Conservation (phyloP, 305 asterid genomes). For the Withania somnifera region DNA sequence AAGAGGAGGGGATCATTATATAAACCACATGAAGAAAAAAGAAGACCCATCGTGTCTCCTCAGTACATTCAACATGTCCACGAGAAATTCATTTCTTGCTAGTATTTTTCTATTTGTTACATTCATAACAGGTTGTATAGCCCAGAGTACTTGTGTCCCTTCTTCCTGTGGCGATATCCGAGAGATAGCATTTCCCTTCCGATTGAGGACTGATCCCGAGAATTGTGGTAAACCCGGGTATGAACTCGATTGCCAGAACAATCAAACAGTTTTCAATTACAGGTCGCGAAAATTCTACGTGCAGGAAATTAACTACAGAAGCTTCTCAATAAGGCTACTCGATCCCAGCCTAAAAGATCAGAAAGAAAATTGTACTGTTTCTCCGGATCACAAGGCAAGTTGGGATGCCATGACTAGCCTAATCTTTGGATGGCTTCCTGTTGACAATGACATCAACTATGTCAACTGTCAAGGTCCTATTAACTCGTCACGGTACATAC, state of each 20-base stretch:
- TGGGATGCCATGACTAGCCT: neutral
- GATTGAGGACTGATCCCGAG: constrained; percentile 6
- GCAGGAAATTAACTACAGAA: neutral
- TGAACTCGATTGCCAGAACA: constrained; percentile 12
- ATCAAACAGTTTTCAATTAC: neutral
- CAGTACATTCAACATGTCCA: neutral
- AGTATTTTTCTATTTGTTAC: neutral
- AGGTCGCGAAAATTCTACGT: neutral
- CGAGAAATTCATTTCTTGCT: neutral
- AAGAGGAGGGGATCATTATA: neutral
- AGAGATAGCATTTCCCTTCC: constrained; percentile 10
- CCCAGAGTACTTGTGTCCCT: neutral
- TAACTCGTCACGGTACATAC: constrained; percentile 7
- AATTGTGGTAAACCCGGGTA: constrained; percentile 7
- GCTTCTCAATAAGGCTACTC: neutral
- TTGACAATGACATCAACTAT: neutral
- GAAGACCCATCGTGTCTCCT: neutral
- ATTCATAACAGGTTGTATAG: neutral
- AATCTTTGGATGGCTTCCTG: neutral
- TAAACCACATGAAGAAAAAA: neutral
- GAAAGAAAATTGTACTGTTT: neutral
- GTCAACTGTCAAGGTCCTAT: constrained; percentile 22
- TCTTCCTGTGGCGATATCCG: constrained; percentile 11
- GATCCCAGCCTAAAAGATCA: constrained; percentile 2
- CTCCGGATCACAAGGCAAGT: neutral